Percentiles rank a stretch among this genome's conserved stretches.
These are phyloP conservation scores for Puccinia coronata DNA, from an alignment of 1,284 basidiomycete species.

Conservation along the genomic window DNA sequence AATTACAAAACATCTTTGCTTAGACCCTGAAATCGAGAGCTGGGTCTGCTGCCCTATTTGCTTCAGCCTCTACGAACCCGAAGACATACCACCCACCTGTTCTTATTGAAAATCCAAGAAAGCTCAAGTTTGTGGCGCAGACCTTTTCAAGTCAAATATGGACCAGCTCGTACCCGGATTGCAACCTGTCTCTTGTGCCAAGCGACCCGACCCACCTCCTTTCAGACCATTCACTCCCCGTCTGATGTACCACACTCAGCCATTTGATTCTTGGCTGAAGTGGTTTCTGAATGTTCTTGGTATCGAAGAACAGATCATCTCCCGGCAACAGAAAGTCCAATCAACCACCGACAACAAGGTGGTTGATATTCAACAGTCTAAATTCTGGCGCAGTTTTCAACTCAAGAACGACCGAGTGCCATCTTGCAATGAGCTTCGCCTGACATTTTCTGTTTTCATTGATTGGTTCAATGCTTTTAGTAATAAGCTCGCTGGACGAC, in stretches of 20 bases:
- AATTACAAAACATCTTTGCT: neutral
- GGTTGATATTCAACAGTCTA: neutral
- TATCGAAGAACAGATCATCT: neutral
- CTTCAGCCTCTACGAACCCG: conserved; percentile 5
- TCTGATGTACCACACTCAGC: neutral
- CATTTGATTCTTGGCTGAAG: neutral
- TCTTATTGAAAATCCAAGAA: conserved; percentile 12
- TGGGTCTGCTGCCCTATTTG: conserved; percentile 25
- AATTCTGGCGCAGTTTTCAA: neutral
- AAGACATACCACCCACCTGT: neutral
- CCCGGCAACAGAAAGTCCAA: conserved; percentile 28
- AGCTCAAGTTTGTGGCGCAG: conserved; percentile 8
- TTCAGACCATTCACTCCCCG: neutral
- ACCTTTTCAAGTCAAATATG: conserved; percentile 6
- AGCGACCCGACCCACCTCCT: neutral
- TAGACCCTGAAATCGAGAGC: conserved; percentile 7
- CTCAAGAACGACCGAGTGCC: neutral
- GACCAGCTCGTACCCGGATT: neutral
- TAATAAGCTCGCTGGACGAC: neutral
- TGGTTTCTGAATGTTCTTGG: conserved; percentile 7
- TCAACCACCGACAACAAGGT: neutral
- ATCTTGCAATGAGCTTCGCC: neutral
- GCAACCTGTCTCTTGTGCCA: neutral
- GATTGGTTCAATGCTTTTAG: conserved; percentile 1
- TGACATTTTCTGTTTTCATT: neutral